These are phyloP conservation scores for Eutypa lata DNA, from an alignment of 2,329 filamentous ascomycete species.

Conservation along the genomic window DNA sequence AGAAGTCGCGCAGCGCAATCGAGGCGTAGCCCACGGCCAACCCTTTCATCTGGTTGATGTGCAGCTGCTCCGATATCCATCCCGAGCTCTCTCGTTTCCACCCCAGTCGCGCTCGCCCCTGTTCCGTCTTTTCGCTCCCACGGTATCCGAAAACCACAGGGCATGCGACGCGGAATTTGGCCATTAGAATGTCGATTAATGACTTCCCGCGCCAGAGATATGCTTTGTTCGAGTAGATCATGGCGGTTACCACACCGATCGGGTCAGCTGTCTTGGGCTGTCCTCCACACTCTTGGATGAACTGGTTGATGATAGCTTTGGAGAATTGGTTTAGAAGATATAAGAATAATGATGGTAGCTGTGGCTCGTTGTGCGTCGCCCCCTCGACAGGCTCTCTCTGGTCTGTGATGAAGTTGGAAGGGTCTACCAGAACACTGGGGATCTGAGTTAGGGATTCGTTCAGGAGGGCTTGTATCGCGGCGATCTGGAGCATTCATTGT, in stretches of 20 bases:
- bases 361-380: constrained; percentile 47
- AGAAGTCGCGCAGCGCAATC: constrained; percentile 79
- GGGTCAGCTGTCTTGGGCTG: constrained; percentile 69
- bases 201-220: constrained; percentile 66
- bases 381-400: constrained; percentile 45
- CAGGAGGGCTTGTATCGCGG: constrained; percentile 49
- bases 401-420: constrained; percentile 50
- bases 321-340: constrained; percentile 75
- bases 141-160: constrained; percentile 83
- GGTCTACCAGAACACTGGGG: constrained; percentile 51
- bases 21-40: constrained; percentile 82
- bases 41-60: constrained; percentile 80
- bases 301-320: constrained; percentile 70
- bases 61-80: constrained; percentile 67
- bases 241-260: constrained; percentile 72
- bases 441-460: constrained; percentile 52
- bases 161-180: constrained; percentile 78
- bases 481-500: constrained; percentile 30
- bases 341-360: constrained; percentile 63
- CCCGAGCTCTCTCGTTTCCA: constrained; percentile 63
- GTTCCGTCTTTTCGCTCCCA: constrained; percentile 69
- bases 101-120: constrained; percentile 65
- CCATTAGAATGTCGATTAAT: constrained; percentile 79
- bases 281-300: constrained; percentile 62
- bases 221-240: constrained; percentile 67